Percentiles rank a stretch among this genome's conserved stretches.
Conservation (phyloP, 331 rosid species). For the Pyracantha coccinea region DNA sequence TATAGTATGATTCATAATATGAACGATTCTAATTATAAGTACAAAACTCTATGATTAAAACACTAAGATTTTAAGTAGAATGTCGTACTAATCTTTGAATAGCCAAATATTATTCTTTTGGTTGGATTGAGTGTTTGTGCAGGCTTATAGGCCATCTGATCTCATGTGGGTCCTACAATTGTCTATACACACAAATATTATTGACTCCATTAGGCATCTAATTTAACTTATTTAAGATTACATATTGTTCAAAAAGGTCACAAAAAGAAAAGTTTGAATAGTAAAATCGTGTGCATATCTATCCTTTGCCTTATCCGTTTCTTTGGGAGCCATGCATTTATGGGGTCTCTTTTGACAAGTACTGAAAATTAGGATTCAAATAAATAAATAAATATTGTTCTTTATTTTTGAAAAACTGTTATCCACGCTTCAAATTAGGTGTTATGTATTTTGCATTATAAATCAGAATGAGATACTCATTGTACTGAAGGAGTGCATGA, state of each 20-base stretch:
- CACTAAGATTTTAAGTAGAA: too few species aligned
- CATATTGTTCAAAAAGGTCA: not conserved
- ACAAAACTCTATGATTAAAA: too few species aligned
- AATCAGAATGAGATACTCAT: too few species aligned
- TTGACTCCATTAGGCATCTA: not conserved
- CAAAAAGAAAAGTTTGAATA: not conserved
- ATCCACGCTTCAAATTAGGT: too few species aligned
- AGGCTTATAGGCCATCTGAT: not conserved
- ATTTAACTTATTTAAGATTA: not conserved
- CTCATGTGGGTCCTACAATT: slow-evolving; percentile 8
- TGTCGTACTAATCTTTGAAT: too few species aligned
- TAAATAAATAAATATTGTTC: too few species aligned
- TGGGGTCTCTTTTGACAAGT: not conserved
- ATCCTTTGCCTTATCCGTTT: slow-evolving; percentile 10
- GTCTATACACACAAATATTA: not conserved
- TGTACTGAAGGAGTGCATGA: too few species aligned
- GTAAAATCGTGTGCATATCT: not conserved
- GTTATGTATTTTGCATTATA: too few species aligned
- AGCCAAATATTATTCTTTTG: not conserved
- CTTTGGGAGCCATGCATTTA: not conserved
- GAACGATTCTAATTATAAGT: too few species aligned
- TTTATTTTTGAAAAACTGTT: too few species aligned
- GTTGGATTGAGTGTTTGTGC: not conserved
- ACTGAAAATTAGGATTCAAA: too few species aligned
- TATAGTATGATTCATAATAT: too few species aligned